Conservation (phyloP, 2,329 filamentous ascomycete genomes). For the Akanthomyces uredinophilus region DNA sequence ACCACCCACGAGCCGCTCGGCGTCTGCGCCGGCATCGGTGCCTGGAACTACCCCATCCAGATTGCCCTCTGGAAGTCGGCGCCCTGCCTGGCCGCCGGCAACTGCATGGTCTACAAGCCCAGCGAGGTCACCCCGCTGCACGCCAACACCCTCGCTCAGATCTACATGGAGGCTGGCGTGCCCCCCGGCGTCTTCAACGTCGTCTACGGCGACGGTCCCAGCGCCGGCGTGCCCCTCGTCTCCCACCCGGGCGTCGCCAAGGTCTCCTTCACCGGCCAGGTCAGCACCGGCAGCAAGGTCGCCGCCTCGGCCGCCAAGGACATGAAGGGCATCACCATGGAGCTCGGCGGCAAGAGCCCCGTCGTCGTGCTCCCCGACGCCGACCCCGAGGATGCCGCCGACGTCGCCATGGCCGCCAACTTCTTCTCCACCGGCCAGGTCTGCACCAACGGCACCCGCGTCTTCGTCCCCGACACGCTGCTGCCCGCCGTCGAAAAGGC, state of each 20-base stretch:
- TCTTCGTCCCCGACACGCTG: conserved; percentile 68
- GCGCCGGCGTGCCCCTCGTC: conserved; percentile 68
- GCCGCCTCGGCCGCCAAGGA: conserved; percentile 67
- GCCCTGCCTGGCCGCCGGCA: conserved; percentile 78
- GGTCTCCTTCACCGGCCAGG: conserved; percentile 86
- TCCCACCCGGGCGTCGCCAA: conserved; percentile 70
- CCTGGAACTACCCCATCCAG: conserved; percentile 90
- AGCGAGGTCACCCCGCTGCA: conserved; percentile 86
- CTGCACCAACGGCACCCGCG: conserved; percentile 86
- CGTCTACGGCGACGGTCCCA: conserved; percentile 70
- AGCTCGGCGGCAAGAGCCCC: conserved; percentile 83
- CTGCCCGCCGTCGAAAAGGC: conserved; percentile 63
- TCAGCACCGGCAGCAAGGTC: conserved; percentile 77
- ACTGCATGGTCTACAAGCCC: conserved; percentile 88
- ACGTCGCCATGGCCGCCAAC: conserved; percentile 89
- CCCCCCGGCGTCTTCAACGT: conserved; percentile 84
- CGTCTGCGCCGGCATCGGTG: conserved; percentile 81
- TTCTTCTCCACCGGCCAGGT: conserved; percentile 90
- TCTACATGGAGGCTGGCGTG: conserved; percentile 74
- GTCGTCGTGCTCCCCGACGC: conserved; percentile 76
- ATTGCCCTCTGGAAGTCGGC: conserved; percentile 88
- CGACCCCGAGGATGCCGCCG: conserved; percentile 72
- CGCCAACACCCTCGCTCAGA: conserved; percentile 65
- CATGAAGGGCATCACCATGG: conserved; percentile 92
- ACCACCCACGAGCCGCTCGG: conserved; percentile 77